Evolutionary conservation across 805 yeast genomes (phyloP).

Genomic region (Candida andamanensis): DNA sequence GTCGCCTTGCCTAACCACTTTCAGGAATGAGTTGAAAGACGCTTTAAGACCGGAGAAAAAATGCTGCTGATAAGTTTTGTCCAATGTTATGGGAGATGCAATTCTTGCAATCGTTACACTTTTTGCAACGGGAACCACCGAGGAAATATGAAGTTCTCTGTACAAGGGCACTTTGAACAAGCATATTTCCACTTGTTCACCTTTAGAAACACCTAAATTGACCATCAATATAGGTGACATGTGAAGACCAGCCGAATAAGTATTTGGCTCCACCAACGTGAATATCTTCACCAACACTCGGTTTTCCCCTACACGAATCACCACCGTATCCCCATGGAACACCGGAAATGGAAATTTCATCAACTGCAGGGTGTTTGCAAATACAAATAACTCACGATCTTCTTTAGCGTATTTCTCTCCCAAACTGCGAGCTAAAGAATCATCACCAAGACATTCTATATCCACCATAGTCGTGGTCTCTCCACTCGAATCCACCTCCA

Average conservation of each 20-base stretch:
- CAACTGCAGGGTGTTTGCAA: conserved; percentile 45
- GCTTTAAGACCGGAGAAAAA: conserved; percentile 57
- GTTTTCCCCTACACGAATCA: conserved; percentile 16
- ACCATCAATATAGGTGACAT: conserved; percentile 58
- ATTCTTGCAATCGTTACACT: conserved; percentile 63
- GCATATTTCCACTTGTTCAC: conserved; percentile 15
- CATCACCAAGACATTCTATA: conserved; percentile 26
- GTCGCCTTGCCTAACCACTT: conserved; percentile 64
- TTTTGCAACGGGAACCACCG: conserved; percentile 46
- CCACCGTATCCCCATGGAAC: conserved; percentile 64
- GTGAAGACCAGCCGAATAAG: conserved; percentile 39
- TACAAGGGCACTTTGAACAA: conserved; percentile 11
- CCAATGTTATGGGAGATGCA: conserved; percentile 65
- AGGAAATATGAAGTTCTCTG: conserved; percentile 17
- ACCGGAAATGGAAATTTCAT: conserved; percentile 49
- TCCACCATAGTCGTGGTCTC: conserved; percentile 12
- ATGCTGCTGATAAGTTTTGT: conserved; percentile 54
- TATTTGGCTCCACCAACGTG: conserved; percentile 62
- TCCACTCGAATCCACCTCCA: conserved; percentile 14
- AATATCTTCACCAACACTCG: conserved; percentile 39
- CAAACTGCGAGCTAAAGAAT: conserved; percentile 18
- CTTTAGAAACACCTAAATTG: conserved; percentile 39
- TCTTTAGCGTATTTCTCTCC: conserved; percentile 24
- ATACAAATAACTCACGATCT: conserved; percentile 34
- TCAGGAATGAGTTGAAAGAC: conserved; percentile 51